These are phyloP conservation scores for Bacterosira constricta DNA, from an alignment of 108 stramenopile species.

Conservation along the genomic window DNA sequence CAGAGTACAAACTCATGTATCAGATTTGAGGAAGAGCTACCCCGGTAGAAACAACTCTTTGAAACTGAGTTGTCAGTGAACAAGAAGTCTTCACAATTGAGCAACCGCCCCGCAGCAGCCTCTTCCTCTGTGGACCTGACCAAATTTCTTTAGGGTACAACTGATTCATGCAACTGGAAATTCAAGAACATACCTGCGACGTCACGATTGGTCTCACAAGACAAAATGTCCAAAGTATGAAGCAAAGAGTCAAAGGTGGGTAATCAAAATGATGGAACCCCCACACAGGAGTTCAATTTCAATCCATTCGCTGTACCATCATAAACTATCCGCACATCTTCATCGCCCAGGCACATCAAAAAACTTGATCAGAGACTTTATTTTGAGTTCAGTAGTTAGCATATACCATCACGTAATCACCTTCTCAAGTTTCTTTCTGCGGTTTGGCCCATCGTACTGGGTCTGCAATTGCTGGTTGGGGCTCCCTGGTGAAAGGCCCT, in stretches of 20 bases:
- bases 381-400: not conserved
- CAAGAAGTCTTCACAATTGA: not conserved
- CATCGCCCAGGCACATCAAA: constrained; percentile 44
- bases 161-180: constrained; percentile 16
- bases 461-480: constrained; percentile 3
- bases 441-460: not conserved
- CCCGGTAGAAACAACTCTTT: not conserved
- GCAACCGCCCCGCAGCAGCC: not conserved
- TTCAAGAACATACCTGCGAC: not conserved
- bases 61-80: constrained; percentile 2
- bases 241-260: too few relatives aligned
- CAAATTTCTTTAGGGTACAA: constrained; percentile 29
- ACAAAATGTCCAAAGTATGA: not conserved
- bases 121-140: constrained; percentile 16
- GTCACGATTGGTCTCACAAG: not conserved
- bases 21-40: not conserved
- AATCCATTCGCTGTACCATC: constrained; percentile 43
- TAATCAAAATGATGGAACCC: constrained; percentile 52
- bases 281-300: constrained; percentile 45
- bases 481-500: not conserved
- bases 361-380: constrained; percentile 29
- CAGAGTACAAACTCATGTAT: not conserved
- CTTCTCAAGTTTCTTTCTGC: constrained; percentile 33
- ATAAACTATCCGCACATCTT: constrained; percentile 57
- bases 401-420: constrained; percentile 29